These are phyloP conservation scores for Andrographis paniculata DNA, from an alignment of 305 asterid species.

Conservation along the genomic window DNA sequence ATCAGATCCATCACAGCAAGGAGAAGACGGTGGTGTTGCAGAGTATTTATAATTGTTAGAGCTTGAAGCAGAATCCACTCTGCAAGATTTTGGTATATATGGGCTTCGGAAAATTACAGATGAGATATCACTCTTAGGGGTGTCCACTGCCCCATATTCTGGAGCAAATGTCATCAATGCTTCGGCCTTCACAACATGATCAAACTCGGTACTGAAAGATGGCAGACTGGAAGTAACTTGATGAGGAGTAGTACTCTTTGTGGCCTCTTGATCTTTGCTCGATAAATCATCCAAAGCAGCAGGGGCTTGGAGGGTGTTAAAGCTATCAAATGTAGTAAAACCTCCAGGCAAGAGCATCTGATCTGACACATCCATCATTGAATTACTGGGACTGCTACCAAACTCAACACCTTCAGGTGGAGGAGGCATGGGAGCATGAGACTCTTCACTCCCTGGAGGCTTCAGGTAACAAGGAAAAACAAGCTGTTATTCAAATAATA, in stretches of 20 bases:
- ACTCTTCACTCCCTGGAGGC: conserved; percentile 97
- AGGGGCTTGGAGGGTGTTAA: conserved; percentile 53
- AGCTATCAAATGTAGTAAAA: conserved; percentile 63
- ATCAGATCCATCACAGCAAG: conserved; percentile 56
- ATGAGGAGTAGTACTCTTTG: conserved; percentile 41
- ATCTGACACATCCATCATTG: conserved; percentile 84
- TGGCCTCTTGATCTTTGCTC: conserved; percentile 54
- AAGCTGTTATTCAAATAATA: conserved; percentile 10
- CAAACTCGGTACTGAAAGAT: conserved; percentile 62
- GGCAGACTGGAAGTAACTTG: conserved; percentile 36
- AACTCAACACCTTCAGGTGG: conserved; percentile 72
- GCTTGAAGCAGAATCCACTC: conserved; percentile 86
- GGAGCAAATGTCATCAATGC: conserved; percentile 97
- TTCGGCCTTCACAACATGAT: conserved; percentile 90
- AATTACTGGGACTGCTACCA: conserved; percentile 69
- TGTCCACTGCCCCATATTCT: conserved; percentile 90
- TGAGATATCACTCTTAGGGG: conserved; percentile 57
- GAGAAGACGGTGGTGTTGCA: conserved; percentile 89
- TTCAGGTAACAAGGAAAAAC: conserved; percentile 37
- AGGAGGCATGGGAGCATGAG: conserved; percentile 54
- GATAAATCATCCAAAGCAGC: conserved; percentile 53
- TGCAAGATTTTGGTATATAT: conserved; percentile 75
- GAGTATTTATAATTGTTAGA: conserved; percentile 79
- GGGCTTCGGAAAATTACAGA: conserved; percentile 78
- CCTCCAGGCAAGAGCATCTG: conserved; percentile 72